phyloP scores from a whole-genome alignment of 495 filamentous ascomycete species.

The Trichocladium antarcticum region DNA sequence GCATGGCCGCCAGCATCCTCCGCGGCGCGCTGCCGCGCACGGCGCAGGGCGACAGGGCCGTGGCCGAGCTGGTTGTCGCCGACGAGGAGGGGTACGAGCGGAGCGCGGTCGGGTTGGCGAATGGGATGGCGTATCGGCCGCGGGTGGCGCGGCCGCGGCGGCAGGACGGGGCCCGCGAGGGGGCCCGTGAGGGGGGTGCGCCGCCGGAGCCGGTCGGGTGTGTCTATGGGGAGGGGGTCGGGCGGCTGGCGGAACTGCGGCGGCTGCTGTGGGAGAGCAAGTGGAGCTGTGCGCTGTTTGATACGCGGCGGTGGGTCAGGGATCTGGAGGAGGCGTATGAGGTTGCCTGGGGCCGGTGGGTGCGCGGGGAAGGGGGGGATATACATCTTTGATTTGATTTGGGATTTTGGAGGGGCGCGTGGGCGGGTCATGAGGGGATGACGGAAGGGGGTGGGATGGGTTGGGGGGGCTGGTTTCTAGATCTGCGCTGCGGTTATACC shows the following conservation, averaged over 20 bases:
- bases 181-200: neutral
- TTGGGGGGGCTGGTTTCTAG: neutral
- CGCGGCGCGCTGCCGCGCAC: conserved; percentile 71
- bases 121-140: conserved; percentile 49
- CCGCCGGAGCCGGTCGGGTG: neutral
- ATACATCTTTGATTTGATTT: conserved; percentile 48
- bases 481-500: too few species aligned
- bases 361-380: conserved; percentile 76
- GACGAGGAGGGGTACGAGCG: conserved; percentile 75
- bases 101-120: conserved; percentile 63
- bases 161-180: neutral
- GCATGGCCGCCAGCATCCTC: conserved; percentile 92
- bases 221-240: conserved; percentile 44
- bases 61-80: conserved; percentile 61
- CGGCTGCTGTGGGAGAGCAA: conserved; percentile 70
- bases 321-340: conserved; percentile 86
- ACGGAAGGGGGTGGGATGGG: neutral
- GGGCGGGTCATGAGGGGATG: neutral
- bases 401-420: neutral
- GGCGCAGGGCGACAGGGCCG: conserved; percentile 53
- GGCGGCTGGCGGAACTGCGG: conserved; percentile 63
- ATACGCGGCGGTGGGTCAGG: conserved; percentile 83
- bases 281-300: conserved; percentile 76
- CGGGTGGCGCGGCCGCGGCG: neutral
- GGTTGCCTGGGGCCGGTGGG: conserved; percentile 82